Conservation (phyloP, 2,329 filamentous ascomycete genomes). For the Colletotrichum simmondsii region DNA sequence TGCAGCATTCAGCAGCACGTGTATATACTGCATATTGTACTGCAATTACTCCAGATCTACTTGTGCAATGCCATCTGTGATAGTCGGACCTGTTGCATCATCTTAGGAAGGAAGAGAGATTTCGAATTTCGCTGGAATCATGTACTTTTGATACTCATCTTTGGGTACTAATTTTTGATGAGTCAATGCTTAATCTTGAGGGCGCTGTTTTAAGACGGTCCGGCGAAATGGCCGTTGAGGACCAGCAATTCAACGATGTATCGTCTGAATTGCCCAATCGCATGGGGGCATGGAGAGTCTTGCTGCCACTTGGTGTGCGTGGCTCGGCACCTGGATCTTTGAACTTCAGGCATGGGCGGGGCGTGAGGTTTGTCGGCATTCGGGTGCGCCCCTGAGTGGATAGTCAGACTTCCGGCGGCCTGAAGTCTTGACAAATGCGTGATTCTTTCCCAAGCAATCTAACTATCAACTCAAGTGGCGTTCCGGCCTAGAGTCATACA, state of each 20-base stretch:
- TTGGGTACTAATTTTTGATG: too few relatives aligned
- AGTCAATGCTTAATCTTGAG: too few relatives aligned
- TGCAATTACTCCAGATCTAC: too few relatives aligned
- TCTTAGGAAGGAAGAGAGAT: too few relatives aligned
- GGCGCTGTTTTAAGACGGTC: too few relatives aligned
- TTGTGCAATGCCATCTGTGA: too few relatives aligned
- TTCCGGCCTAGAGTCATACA: background rate
- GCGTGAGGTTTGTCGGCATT: background rate
- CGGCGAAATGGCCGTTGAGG: background rate
- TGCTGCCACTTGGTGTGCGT: background rate
- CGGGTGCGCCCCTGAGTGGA: background rate
- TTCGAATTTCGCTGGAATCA: too few relatives aligned
- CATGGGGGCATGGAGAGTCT: background rate
- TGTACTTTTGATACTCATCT: too few relatives aligned
- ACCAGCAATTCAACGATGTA: background rate
- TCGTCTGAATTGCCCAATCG: background rate
- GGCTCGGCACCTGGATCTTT: background rate
- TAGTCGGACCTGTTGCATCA: too few relatives aligned
- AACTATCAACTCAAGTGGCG: background rate
- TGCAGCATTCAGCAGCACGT: too few relatives aligned
- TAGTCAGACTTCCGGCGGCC: background rate
- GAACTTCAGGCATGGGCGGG: background rate
- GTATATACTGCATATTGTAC: too few relatives aligned
- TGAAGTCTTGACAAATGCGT: background rate
- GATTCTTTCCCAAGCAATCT: background rate